Evolutionary conservation across 257 asterid genomes (phyloP), one percentile per base, ranked within the genome.

Genomic region (Solanum dulcamara): DNA sequence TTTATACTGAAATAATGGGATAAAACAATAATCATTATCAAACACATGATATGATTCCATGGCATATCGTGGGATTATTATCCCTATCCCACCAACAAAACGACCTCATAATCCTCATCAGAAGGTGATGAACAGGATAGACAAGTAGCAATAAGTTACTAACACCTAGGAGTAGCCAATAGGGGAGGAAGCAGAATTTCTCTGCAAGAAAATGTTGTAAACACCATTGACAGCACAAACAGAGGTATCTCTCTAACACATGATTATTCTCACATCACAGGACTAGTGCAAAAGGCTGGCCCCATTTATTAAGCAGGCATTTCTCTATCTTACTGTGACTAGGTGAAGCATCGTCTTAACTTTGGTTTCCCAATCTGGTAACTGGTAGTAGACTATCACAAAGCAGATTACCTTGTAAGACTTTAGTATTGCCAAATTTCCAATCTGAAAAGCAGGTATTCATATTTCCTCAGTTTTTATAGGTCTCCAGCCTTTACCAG

Each of bases 401-500:
- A 42, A 13, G 81, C 22, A 42, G 57, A 24, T 24, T 44, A 14
- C 57, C 8, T 35, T 3, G 38, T 24, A 74, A 14, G 38, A 42
- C 81, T 42, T 42, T 37, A 42, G 38, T 4, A 77, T 26, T 11
- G 1, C 28, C 42, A 28, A 28, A 46, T 77, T 44, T 77, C 83
- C 64, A 79, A 17, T 30, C 9, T 75, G 81, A 75, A 7, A 26
- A 75, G 59, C 3, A 37, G 26, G 30, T 28, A 68, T 38, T 82
- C 85, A 89, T 28, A 51, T 64, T 13, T 91, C 98, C 10, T 92
- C 94, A 4, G 85, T 81, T 92, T 92, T 95, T 28, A 95, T 93
- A 10, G 92, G 93, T 33, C 90, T 91, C 98, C 98, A 95, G n/a
- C 72, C 84, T 42, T 89, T 71, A 70, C 77, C 80, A 57, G 66